Percentiles rank a stretch among this genome's conserved stretches.
Evolutionary conservation across 768 basidiomycete genomes (phyloP).

Genomic region (Cyclocybe aegerita): DNA sequence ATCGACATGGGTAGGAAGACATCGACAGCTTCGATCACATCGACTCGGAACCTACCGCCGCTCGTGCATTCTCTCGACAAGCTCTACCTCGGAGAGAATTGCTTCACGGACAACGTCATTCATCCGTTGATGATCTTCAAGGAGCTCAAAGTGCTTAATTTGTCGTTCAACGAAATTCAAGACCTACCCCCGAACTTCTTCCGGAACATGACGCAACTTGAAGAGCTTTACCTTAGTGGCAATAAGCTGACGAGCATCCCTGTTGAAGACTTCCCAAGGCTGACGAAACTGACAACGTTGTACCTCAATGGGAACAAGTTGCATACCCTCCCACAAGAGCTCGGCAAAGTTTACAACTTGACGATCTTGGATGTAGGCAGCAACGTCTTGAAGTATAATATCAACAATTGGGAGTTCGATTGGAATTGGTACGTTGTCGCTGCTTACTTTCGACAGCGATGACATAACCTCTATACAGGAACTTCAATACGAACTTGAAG

Average conservation of each 20-base stretch:
- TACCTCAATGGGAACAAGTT: constrained; percentile 94
- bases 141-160: constrained; percentile 79
- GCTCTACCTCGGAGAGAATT: constrained; percentile 90
- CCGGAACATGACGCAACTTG: constrained; percentile 62
- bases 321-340: constrained; percentile 87
- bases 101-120: constrained; percentile 76
- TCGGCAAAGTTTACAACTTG: constrained; percentile 79
- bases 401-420: constrained; percentile 97
- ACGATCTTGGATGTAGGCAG: constrained; percentile 89
- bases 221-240: constrained; percentile 93
- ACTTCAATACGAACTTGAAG: constrained; percentile 89
- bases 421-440: constrained; percentile 86
- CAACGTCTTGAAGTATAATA: constrained; percentile 94
- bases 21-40: constrained; percentile 26
- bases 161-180: constrained; percentile 93
- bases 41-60: constrained; percentile 19
- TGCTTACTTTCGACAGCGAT: neutral
- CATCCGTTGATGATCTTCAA: constrained; percentile 73
- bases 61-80: constrained; percentile 72
- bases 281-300: constrained; percentile 68
- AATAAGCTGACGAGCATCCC: constrained; percentile 90
- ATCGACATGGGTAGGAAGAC: constrained; percentile 27
- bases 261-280: constrained; percentile 78
- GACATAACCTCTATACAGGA: constrained; percentile 51
- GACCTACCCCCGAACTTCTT: constrained; percentile 83